phyloP scores from a whole-genome alignment of 805 yeast species.

The Candida andamanensis region DNA sequence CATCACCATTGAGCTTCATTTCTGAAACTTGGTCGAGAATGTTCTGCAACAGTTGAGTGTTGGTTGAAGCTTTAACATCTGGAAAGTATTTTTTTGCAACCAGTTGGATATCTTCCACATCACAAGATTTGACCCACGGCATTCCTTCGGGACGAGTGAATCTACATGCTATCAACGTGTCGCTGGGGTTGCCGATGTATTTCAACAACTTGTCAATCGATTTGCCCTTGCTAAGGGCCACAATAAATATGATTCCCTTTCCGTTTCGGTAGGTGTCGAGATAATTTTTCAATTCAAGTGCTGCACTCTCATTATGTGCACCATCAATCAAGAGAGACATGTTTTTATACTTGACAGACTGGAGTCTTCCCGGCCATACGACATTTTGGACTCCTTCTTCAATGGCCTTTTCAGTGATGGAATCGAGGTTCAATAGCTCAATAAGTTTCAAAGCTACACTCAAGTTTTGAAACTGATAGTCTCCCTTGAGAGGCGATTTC shows the following conservation, averaged over 20 bases:
- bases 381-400: conserved; percentile 50
- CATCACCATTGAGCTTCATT: conserved; percentile 16
- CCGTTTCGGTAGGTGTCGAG: conserved; percentile 21
- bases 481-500: conserved; percentile 60
- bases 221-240: conserved; percentile 78
- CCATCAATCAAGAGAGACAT: conserved; percentile 66
- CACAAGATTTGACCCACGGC: conserved; percentile 81
- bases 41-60: conserved; percentile 9
- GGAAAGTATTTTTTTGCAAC: conserved; percentile 17
- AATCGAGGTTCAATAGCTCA: conserved; percentile 25
- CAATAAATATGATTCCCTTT: conserved; percentile 47
- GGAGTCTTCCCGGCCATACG: conserved; percentile 87
- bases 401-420: conserved; percentile 32
- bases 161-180: conserved; percentile 54
- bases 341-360: conserved; percentile 26
- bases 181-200: conserved; percentile 45
- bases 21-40: conserved; percentile 12
- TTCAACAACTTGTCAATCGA: conserved; percentile 46
- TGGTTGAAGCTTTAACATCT: conserved; percentile 9
- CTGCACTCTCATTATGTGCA: conserved; percentile 88
- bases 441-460: conserved; percentile 60
- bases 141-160: conserved; percentile 76
- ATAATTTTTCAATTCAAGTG: conserved; percentile 60
- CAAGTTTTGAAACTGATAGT: conserved; percentile 66
- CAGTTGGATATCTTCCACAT: conserved; percentile 15